These are phyloP conservation scores for Alloascoidea africana DNA, from an alignment of 805 yeast genomes.

Conservation along the genomic window DNA sequence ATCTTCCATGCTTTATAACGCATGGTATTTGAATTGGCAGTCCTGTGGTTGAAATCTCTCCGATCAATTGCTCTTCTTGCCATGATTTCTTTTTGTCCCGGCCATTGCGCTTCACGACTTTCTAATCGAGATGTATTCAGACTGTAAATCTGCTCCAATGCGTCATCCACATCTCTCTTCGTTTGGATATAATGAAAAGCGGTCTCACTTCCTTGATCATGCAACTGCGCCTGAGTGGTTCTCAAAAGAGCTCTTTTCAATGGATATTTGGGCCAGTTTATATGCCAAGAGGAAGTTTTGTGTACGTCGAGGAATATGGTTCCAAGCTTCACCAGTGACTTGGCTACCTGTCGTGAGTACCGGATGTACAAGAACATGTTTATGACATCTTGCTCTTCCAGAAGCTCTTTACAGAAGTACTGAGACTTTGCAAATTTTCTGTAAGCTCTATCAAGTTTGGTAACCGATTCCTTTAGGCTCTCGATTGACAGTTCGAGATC, in stretches of 20 bases:
- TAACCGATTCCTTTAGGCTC: constrained; percentile 16
- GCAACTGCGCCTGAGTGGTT: constrained; percentile 24
- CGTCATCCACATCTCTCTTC: constrained; percentile 28
- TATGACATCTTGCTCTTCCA: constrained; percentile 20
- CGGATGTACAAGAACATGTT: constrained; percentile 24
- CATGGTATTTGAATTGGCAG: constrained; percentile 18
- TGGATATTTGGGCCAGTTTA: constrained; percentile 24
- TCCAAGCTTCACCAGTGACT: constrained; percentile 13
- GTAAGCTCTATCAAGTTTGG: constrained; percentile 19
- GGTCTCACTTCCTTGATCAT: constrained; percentile 32
- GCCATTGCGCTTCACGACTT: neutral
- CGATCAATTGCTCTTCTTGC: constrained; percentile 24
- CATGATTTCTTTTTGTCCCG: neutral
- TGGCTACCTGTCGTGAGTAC: constrained; percentile 25
- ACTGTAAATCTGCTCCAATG: constrained; percentile 28
- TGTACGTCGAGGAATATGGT: neutral
- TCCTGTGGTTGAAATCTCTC: constrained; percentile 25
- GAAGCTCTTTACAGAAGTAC: constrained; percentile 20
- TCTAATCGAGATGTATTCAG: constrained; percentile 23
- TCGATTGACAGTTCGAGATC: constrained; percentile 8
- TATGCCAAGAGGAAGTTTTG: constrained; percentile 17
- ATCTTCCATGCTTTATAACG: constrained; percentile 25
- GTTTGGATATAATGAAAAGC: constrained; percentile 26
- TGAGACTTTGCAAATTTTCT: constrained; percentile 21
- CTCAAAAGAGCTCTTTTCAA: constrained; percentile 23